Evolutionary conservation across 352 stramenopile genomes (phyloP), one percentile per base, ranked within the genome.

Genomic region (Aphanomyces cochlioides): DNA sequence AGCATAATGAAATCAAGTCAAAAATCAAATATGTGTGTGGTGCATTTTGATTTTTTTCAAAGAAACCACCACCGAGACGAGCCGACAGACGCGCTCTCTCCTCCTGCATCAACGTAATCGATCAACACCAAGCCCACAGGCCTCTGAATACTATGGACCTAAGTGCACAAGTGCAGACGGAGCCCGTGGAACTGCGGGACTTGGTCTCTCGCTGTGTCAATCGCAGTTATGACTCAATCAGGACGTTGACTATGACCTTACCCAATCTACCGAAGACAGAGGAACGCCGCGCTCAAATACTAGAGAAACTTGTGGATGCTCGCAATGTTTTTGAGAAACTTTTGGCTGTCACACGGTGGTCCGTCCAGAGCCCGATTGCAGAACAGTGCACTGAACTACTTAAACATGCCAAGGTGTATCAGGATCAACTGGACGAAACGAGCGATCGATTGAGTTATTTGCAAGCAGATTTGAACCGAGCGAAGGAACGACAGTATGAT

Each of bases 371-470:
- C 60, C 84, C 86, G 50, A 73, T 94, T 60, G 74, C 92, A 37
- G 76, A 88, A 74, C 83, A 91, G 67, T 92, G 86, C 73, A 78
- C 89, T 50, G 74, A 74, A 41, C 53, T 94, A 34, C 75, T 90
- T 39, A 64, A 78, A 50, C 82, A 89, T 47, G 78, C 82, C 5
- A 75, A 89, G 47, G 71, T 48, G 39, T 94, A 83, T 72, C 80
- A 81, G 48, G 89, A 91, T 71, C 85, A 91, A 54, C 74, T 82
- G 54, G 89, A 92, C 72, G 86, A 94, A 75, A 90, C 83, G 13
- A 90, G 89, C 54, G 86, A 94, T 58, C 80, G 86, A 12, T 72
- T 94, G 8, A 90, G 90, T 67, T 91, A 91, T 78, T 84, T 94
- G 79, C 86, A 94, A 67, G 82, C 83, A 17, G 84, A 92, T 68